phyloP scores from a whole-genome alignment of 768 basidiomycete genomes.

The Gymnopilus junonius region DNA sequence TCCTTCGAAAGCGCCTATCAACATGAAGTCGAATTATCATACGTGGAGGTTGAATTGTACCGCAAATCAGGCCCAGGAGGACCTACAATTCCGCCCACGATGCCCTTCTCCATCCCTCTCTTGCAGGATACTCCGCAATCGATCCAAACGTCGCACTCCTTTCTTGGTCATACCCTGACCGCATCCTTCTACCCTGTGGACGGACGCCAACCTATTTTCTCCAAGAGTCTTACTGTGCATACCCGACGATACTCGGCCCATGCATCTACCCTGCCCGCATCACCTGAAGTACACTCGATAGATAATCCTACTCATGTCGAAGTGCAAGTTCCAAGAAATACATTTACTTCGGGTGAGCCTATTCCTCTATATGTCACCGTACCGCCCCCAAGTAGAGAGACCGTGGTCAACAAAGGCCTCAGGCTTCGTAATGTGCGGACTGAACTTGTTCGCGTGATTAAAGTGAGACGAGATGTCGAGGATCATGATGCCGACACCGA shows the following conservation, averaged over 20 bases:
- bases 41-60: slow-evolving; percentile 59
- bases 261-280: slow-evolving; percentile 53
- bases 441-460: slow-evolving; percentile 74
- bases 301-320: slow-evolving; percentile 70
- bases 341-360: slow-evolving; percentile 71
- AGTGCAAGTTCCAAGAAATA: slow-evolving; percentile 73
- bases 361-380: slow-evolving; percentile 83
- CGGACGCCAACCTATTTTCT: slow-evolving; percentile 37
- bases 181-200: slow-evolving; percentile 65
- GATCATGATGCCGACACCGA: slow-evolving; percentile 40
- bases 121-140: slow-evolving; percentile 83
- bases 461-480: slow-evolving; percentile 51
- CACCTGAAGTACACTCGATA: slow-evolving; percentile 61
- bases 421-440: slow-evolving; percentile 80
- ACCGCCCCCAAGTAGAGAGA: slow-evolving; percentile 70
- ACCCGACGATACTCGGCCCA: slow-evolving; percentile 78
- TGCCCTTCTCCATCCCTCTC: slow-evolving; percentile 85
- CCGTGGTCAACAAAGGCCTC: slow-evolving; percentile 71
- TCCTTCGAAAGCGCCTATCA: slow-evolving; percentile 68
- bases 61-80: slow-evolving; percentile 31
- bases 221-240: slow-evolving; percentile 67
- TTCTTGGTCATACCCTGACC: slow-evolving; percentile 69
- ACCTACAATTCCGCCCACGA: slow-evolving; percentile 56
- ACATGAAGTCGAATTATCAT: slow-evolving; percentile 68
- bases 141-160: slow-evolving; percentile 75